phyloP scores from a whole-genome alignment of 192 early-diverging fungal genomes.

The Allomyces macrogynus region DNA sequence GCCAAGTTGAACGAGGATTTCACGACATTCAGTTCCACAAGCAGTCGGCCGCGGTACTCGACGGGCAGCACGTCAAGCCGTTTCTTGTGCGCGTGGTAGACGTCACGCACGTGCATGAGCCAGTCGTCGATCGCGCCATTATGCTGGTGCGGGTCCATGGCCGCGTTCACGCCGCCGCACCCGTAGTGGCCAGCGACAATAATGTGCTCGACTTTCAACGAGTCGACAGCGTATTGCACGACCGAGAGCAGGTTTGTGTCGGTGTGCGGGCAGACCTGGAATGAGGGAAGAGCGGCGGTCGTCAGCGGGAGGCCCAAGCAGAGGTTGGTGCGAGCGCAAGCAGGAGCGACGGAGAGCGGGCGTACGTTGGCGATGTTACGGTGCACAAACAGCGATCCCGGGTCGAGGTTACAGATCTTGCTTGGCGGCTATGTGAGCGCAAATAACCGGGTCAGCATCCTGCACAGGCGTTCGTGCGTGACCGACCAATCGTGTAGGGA shows the following conservation, averaged over 20 bases:
- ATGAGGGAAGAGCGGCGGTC: too few relatives aligned
- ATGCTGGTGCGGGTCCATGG: slow-evolving; percentile 32
- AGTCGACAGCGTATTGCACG: slow-evolving; percentile 81
- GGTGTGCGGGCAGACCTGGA: slow-evolving; percentile 33
- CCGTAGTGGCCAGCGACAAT: slow-evolving; percentile 29
- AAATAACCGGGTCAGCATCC: too few relatives aligned
- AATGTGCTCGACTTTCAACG: slow-evolving; percentile 79
- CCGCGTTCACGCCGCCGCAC: slow-evolving; percentile 50
- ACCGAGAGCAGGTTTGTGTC: slow-evolving; percentile 70
- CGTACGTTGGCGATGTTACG: slow-evolving; percentile 66
- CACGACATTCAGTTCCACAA: slow-evolving; percentile 33
- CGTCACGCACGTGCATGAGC: slow-evolving; percentile 69
- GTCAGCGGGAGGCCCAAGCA: too few relatives aligned
- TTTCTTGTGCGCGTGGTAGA: slow-evolving; percentile 40
- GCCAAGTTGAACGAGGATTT: slow-evolving; percentile 47
- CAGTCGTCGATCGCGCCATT: slow-evolving; percentile 75
- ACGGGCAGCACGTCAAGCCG: slow-evolving; percentile 8
- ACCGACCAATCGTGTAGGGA: too few relatives aligned
- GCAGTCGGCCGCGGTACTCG: slow-evolving; percentile 19
- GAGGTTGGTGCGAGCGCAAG: too few relatives aligned
- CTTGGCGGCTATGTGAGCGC: slow-evolving; percentile 65
- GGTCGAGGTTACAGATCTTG: slow-evolving; percentile 34
- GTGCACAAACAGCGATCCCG: slow-evolving; percentile 88
- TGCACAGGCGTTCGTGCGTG: too few relatives aligned
- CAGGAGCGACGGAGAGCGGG: neutral